phyloP scores from a whole-genome alignment of 352 stramenopile species.

The Phytophthora sojae region DNA sequence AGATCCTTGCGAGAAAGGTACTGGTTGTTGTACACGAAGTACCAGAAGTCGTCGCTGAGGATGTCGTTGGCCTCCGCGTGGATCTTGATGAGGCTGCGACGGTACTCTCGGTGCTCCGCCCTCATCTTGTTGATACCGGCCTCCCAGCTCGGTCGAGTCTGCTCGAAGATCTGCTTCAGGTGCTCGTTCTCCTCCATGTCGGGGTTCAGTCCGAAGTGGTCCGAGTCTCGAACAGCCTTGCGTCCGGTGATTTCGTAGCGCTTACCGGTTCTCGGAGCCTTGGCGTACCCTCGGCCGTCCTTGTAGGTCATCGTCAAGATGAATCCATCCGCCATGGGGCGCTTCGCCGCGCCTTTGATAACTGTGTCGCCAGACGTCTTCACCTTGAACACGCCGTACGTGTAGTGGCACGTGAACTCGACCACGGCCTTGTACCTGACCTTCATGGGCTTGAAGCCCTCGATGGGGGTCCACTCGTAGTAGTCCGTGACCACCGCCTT shows the following conservation, averaged over 20 bases:
- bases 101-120: constrained; percentile 34
- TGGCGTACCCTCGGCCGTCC: constrained; percentile 42
- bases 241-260: constrained; percentile 14
- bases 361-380: constrained; percentile 7
- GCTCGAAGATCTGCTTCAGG: constrained; percentile 31
- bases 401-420: constrained; percentile 51
- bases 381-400: constrained; percentile 35
- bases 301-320: constrained; percentile 40
- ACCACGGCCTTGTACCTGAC: constrained; percentile 17
- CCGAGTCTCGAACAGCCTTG: constrained; percentile 11
- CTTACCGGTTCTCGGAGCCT: constrained; percentile 37
- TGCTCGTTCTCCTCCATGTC: constrained; percentile 46
- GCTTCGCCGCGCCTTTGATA: constrained; percentile 6
- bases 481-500: constrained; percentile 25
- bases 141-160: constrained; percentile 27
- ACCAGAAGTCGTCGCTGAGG: constrained; percentile 55
- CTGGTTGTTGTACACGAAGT: constrained; percentile 53
- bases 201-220: constrained; percentile 40
- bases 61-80: constrained; percentile 31
- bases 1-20: constrained; percentile 28
- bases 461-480: constrained; percentile 16
- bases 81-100: constrained; percentile 18
- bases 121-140: constrained; percentile 24
- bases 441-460: constrained; percentile 3
- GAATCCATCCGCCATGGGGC: constrained; percentile 50